Conservation (phyloP, 2,329 filamentous ascomycete genomes). For the Hypoxylon sp. region DNA sequence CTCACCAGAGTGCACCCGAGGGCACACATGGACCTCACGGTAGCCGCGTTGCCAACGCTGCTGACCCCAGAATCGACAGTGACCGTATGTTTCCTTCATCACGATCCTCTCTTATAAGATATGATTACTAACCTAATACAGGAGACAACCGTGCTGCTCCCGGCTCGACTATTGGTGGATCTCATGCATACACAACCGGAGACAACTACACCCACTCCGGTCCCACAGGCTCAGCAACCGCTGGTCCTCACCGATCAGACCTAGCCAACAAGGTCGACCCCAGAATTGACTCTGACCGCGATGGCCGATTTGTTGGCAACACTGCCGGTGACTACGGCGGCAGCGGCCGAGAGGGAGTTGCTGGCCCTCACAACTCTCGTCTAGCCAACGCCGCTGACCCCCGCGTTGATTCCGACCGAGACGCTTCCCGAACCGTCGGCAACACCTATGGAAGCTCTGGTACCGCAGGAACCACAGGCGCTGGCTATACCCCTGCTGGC, state of each 20-base stretch:
- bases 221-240: constrained; percentile 44
- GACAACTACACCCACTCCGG: constrained; percentile 46
- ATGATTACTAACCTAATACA: constrained; percentile 15
- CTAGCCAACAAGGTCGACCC: constrained; percentile 68
- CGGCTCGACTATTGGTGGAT: constrained; percentile 45
- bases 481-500: constrained; percentile 45
- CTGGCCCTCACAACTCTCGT: constrained; percentile 62
- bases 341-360: constrained; percentile 53
- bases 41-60: constrained; percentile 51
- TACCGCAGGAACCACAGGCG: constrained; percentile 37
- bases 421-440: constrained; percentile 56
- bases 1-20: constrained; percentile 47
- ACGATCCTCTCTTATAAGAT: background rate
- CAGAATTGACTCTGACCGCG: constrained; percentile 67
- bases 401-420: constrained; percentile 66
- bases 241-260: constrained; percentile 65
- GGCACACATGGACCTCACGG: constrained; percentile 54
- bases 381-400: constrained; percentile 66
- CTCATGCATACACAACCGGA: constrained; percentile 44
- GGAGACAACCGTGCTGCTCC: constrained; percentile 53
- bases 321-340: constrained; percentile 51
- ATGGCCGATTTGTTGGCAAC: constrained; percentile 49
- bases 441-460: constrained; percentile 52
- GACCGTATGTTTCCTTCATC: constrained; percentile 44
- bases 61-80: constrained; percentile 56